These are phyloP conservation scores for Paxillus involutus DNA, from an alignment of 768 basidiomycete genomes.

Conservation along the genomic window DNA sequence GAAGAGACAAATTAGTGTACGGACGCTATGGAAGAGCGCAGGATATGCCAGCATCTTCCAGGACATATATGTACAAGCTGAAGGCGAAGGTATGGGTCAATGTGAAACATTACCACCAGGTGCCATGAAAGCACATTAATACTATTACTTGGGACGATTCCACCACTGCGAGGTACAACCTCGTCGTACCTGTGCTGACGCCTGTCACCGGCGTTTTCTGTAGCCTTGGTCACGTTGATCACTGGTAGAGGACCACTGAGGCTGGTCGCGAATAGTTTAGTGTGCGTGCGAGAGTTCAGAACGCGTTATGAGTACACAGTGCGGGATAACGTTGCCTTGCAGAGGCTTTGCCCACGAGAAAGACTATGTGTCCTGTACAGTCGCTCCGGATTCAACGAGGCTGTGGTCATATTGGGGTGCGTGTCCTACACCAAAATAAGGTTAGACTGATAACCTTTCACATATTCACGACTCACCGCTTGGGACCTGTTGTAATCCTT, in stretches of 20 bases:
- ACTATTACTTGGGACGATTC: background rate
- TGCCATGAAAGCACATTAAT: too few species aligned
- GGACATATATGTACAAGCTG: too few species aligned
- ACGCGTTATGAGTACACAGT: background rate
- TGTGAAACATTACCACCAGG: too few species aligned
- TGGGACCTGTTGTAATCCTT: slow-evolving; percentile 1
- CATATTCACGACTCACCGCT: slow-evolving; percentile 10
- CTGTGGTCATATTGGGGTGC: slow-evolving; percentile 1
- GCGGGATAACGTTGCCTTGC: background rate
- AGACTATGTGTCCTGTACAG: background rate
- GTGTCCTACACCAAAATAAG: slow-evolving; percentile 4
- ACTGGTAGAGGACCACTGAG: background rate
- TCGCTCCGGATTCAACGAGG: slow-evolving; percentile 1
- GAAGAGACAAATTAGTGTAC: too few species aligned
- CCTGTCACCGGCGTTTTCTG: background rate
- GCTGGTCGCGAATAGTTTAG: background rate
- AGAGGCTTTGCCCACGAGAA: background rate
- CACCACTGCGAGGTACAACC: background rate
- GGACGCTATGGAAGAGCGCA: too few species aligned
- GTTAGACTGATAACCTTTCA: background rate
- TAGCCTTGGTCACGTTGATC: background rate
- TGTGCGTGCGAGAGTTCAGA: background rate
- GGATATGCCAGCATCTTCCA: too few species aligned
- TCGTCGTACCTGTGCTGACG: background rate
- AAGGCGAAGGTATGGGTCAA: too few species aligned